Evolutionary conservation across 306 rosid species (phyloP).

Genomic region (Glycine tomentella): DNA sequence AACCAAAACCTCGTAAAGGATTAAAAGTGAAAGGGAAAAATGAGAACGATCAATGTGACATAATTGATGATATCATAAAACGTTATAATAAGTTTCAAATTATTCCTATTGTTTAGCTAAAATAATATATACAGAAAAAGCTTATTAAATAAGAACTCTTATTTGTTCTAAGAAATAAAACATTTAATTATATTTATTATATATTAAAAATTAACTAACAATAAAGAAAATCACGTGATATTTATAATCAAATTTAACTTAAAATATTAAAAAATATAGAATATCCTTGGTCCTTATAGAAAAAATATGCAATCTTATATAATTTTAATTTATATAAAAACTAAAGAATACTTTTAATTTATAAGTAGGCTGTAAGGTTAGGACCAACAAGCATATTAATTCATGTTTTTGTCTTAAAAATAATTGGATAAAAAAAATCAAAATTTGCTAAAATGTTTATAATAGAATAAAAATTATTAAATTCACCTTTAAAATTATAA

Average conservation of each 20-base stretch:
- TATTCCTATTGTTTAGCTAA: not conserved
- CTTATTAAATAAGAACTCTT: not conserved
- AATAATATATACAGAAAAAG: not conserved
- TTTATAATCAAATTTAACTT: too few relatives aligned
- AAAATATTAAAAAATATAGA: too few relatives aligned
- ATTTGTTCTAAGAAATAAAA: not conserved
- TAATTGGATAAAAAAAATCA: too few relatives aligned
- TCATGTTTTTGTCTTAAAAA: too few relatives aligned
- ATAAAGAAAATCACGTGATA: too few relatives aligned
- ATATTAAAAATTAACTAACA: too few relatives aligned
- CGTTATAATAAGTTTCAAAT: not conserved
- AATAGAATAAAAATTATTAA: too few relatives aligned
- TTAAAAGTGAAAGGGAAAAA: not conserved
- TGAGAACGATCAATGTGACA: not conserved
- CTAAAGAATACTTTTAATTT: too few relatives aligned
- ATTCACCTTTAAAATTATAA: not conserved
- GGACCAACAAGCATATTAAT: not conserved
- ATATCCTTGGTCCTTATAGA: too few relatives aligned
- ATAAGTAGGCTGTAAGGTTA: not conserved
- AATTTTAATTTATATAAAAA: too few relatives aligned
- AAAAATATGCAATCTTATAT: too few relatives aligned
- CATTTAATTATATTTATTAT: too few relatives aligned
- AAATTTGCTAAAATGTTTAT: not conserved
- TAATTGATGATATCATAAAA: not conserved
- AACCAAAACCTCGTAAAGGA: not conserved